Base-by-base conservation (phyloP, 2,329 filamentous ascomycete species). In the Stagonosporopsis vannaccii region DNA sequence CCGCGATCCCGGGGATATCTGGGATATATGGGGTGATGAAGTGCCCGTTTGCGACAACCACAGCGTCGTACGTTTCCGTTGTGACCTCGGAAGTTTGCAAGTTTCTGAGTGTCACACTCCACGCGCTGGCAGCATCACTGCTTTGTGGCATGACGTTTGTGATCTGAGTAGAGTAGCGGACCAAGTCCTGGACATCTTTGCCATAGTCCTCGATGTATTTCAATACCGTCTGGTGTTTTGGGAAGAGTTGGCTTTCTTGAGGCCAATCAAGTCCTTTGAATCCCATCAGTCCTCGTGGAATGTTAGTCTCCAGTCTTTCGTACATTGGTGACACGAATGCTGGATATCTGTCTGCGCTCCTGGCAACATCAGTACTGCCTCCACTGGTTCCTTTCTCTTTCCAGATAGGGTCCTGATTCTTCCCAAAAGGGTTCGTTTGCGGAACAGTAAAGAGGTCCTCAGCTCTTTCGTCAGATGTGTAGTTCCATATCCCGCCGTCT, bases 401-500 rank as follows among this genome's bases (percentile, higher is more conserved):
- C 30, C 30, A 32, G 15, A 32, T 32, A 6, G 30, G 30, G 13
- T 32, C 30, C 30, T 32, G 30, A 4, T 32, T 32, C 13, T n/a
- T 32, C 12, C 82, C 82, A 66, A 84, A 69, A 2, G 84, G 84
- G 23, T 85, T 83, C n/a, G 86, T 86, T 70, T 92, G 89, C 7
- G 92, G 92, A 33, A 94, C 66, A 1, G 67, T 61, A 41, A 80
- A 74, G 64, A 82, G 64, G 70, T 82, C 57, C 70, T 79, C 63
- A 65, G 83, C 59, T 72, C 80, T 69, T 40, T 77, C 51, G 75
- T 82, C 76, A 25, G 80, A 78, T 60, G 83, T 87, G 74, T 96
- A 92, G 68, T 92, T 89, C 94, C 94, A 98, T 9, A 95, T 85
- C 2, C 95, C 94, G 54, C 92, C 94, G 6, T 90, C 84, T 43